These are phyloP conservation scores for Phytopythium cucurbitacearum DNA, from an alignment of 352 stramenopile genomes.

Conservation along the genomic window DNA sequence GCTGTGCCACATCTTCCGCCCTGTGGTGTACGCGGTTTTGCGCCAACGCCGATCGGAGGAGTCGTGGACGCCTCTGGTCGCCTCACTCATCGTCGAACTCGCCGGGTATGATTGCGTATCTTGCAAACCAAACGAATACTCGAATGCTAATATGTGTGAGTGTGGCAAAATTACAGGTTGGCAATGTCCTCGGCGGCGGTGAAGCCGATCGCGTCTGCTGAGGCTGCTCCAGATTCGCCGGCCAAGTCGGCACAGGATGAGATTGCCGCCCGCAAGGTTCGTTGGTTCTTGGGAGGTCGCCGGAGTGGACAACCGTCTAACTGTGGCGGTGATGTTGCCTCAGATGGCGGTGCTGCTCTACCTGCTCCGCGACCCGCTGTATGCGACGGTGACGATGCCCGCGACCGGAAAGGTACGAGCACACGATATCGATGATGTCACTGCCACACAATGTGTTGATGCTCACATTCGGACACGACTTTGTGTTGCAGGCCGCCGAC, in stretches of 20 bases:
- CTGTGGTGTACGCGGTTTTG: slow-evolving; percentile 66
- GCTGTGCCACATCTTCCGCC: slow-evolving; percentile 73
- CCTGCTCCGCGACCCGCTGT: slow-evolving; percentile 78
- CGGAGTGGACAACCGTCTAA: background rate
- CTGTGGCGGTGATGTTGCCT: slow-evolving; percentile 3
- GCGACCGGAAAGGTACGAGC: slow-evolving; percentile 48
- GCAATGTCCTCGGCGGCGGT: slow-evolving; percentile 50
- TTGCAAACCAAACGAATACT: background rate
- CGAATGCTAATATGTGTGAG: background rate
- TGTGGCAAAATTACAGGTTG: slow-evolving; percentile 24
- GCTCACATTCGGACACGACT: background rate
- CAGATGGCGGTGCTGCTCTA: slow-evolving; percentile 84
- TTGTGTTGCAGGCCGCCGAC: slow-evolving; percentile 31
- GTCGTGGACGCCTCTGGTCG: slow-evolving; percentile 55
- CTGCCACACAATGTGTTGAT: background rate
- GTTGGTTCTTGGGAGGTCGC: slow-evolving; percentile 1
- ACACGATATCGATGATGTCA: background rate
- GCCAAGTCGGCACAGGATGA: slow-evolving; percentile 49
- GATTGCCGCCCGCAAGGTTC: slow-evolving; percentile 60
- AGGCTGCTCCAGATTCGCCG: slow-evolving; percentile 4
- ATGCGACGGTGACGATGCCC: slow-evolving; percentile 61
- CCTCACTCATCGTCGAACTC: slow-evolving; percentile 56
- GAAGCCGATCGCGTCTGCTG: slow-evolving; percentile 19
- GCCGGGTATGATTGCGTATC: slow-evolving; percentile 30
- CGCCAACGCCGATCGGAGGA: slow-evolving; percentile 45